phyloP scores from a whole-genome alignment of 176 grass and related monocot species.

The Elaeis guineensis region DNA sequence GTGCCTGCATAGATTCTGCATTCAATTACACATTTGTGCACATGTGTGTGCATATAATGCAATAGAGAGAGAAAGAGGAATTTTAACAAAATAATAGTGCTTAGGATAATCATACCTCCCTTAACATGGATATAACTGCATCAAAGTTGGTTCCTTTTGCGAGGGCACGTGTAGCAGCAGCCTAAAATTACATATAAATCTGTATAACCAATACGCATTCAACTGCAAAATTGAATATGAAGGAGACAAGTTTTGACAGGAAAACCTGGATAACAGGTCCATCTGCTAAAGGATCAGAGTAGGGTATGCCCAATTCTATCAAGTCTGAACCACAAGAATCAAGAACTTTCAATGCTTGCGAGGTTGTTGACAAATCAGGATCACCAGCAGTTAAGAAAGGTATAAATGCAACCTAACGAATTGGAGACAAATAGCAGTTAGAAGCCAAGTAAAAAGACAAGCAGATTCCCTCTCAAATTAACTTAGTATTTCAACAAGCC shows the following conservation, averaged over 20 bases:
- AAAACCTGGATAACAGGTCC: conserved; percentile 93
- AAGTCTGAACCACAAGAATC: conserved; percentile 81
- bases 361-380: conserved; percentile 75
- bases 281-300: conserved; percentile 88
- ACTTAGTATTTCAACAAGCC: too few relatives aligned
- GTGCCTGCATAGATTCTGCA: too few relatives aligned
- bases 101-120: conserved; percentile 18
- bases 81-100: not conserved
- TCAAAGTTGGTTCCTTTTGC: conserved; percentile 84
- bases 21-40: too few relatives aligned
- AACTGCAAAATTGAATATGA: not conserved
- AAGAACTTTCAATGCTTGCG: conserved; percentile 82
- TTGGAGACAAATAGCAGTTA: too few relatives aligned
- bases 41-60: too few relatives aligned
- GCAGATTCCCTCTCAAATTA: too few relatives aligned
- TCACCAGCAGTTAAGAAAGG: conserved; percentile 97
- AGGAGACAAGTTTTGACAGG: not conserved
- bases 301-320: conserved; percentile 92
- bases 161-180: conserved; percentile 82
- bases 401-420: conserved; percentile 48
- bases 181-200: conserved; percentile 31
- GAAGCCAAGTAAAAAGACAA: too few relatives aligned
- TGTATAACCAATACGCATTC: not conserved
- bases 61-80: too few relatives aligned
- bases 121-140: conserved; percentile 90